Evolutionary conservation across 2,329 filamentous ascomycete genomes (phyloP).

Genomic region (Pseudogymnoascus destructans): DNA sequence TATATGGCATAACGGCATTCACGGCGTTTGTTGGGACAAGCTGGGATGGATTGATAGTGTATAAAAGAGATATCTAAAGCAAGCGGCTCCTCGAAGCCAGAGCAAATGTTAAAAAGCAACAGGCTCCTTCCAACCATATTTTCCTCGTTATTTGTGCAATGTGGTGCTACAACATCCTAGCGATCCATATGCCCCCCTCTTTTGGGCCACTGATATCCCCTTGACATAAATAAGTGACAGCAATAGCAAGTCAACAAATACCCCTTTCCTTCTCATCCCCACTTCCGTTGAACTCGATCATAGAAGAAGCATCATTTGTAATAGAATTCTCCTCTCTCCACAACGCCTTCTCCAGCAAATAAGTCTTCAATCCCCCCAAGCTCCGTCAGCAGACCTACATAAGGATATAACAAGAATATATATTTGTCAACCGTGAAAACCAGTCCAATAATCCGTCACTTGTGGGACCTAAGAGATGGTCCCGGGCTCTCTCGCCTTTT

Average conservation of each 20-base stretch:
- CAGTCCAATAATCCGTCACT: not conserved
- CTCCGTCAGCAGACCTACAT: not conserved
- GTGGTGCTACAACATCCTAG: not conserved
- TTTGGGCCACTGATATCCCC: not conserved
- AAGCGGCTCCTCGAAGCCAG: constrained; percentile 3
- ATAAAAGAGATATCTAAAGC: not conserved
- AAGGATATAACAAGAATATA: not conserved
- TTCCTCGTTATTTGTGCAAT: not conserved
- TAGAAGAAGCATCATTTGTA: not conserved
- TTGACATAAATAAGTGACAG: not conserved
- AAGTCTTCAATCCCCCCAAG: not conserved
- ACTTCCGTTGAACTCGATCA: not conserved
- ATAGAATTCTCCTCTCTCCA: not conserved
- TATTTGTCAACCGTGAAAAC: not conserved
- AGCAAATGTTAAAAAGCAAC: constrained; percentile 1
- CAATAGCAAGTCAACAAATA: not conserved
- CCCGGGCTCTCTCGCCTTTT: not conserved
- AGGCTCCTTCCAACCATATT: not conserved
- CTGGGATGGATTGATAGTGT: constrained; percentile 4
- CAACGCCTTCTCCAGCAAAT: not conserved
- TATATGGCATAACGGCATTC: constrained; percentile 7
- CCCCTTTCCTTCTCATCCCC: not conserved
- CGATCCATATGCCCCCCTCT: not conserved
- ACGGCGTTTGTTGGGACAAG: constrained; percentile 5
- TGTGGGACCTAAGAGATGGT: too few species aligned